These are phyloP conservation scores for Malus sieversii DNA, from an alignment of 306 rosid species.

Conservation along the genomic window DNA sequence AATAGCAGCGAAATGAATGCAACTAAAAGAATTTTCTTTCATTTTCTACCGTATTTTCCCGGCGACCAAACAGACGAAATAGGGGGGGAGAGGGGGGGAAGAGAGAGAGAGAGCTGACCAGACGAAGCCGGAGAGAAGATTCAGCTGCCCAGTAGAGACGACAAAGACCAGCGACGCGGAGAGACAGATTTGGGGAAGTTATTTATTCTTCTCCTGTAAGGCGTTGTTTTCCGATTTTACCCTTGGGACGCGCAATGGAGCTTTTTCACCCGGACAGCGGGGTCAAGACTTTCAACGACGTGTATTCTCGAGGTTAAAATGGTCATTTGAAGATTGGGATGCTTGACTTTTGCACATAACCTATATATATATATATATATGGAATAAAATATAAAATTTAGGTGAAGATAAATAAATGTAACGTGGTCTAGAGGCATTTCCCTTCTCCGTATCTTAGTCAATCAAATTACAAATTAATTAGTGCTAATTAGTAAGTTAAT, in stretches of 20 bases:
- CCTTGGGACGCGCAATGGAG: neutral
- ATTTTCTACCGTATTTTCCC: neutral
- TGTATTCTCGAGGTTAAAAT: neutral
- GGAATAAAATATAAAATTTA: too few relatives aligned
- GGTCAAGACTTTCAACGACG: neutral
- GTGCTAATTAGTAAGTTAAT: too few relatives aligned
- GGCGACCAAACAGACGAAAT: conserved; percentile 1
- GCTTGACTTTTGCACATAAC: neutral
- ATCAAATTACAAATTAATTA: too few relatives aligned
- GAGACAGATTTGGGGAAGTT: neutral
- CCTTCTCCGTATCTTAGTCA: too few relatives aligned
- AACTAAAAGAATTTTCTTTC: neutral
- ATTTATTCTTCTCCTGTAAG: neutral
- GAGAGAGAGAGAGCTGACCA: conserved; percentile 30
- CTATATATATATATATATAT: neutral
- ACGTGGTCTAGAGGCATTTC: neutral
- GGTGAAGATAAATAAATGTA: neutral
- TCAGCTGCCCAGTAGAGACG: conserved; percentile 1
- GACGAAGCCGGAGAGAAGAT: conserved; percentile 1
- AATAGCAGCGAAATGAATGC: neutral
- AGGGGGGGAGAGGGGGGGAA: neutral
- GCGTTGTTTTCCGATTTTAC: conserved; percentile 14
- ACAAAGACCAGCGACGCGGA: neutral
- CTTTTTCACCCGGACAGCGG: neutral
- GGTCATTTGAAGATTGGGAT: neutral